Base-by-base conservation (phyloP, 1,139 yeast genomes). In the Geotrichum phurueaensis region DNA sequence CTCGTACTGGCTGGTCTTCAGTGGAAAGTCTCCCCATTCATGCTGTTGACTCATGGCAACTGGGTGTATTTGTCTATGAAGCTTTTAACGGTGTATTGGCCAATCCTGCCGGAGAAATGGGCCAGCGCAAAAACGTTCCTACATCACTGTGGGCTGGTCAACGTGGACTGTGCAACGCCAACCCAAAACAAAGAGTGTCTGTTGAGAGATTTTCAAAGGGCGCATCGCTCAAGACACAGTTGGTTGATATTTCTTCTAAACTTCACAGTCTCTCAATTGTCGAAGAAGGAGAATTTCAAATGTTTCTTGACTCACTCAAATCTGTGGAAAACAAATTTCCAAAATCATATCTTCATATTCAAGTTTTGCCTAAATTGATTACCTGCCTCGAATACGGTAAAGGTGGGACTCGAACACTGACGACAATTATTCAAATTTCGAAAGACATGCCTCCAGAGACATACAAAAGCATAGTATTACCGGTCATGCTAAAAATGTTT, bases 301-400 rank as follows among this genome's bases (percentile, higher is more conserved):
- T 76, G 1, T 79, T 85, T 60, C 81, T 86, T 68, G 82, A 77
- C 64, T 69, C 81, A 66, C 65, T 82, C 69, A 73, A 77, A 70
- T 53, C 68, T 55, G 64, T 71, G 36, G 70, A 74, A 33, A 57
- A 68, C 12, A 70, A 72, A 60, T 78, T 76, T 60, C 89, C 95
- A 0, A 79, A 81, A 0, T 88, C 87, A 0, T 84, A 84, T 64
- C 75, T 87, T 58, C 85, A 85, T 58, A 75, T 81, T 64, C 82
- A 82, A 65, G 75, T 89, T n/a, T 72, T 90, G 45, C 96, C 96
- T 0, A 89, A 86, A 67, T 72, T 89, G 33, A 76, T 81, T n/a
- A 73, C 73, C 3, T 75, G 78, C 54, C 76, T 80, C 64, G 65
- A 62, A 3, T 51, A 61, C 48, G 69, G 64, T 22, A 67, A 65